Conservation (phyloP, 768 basidiomycete genomes). For the Serendipita indica region DNA sequence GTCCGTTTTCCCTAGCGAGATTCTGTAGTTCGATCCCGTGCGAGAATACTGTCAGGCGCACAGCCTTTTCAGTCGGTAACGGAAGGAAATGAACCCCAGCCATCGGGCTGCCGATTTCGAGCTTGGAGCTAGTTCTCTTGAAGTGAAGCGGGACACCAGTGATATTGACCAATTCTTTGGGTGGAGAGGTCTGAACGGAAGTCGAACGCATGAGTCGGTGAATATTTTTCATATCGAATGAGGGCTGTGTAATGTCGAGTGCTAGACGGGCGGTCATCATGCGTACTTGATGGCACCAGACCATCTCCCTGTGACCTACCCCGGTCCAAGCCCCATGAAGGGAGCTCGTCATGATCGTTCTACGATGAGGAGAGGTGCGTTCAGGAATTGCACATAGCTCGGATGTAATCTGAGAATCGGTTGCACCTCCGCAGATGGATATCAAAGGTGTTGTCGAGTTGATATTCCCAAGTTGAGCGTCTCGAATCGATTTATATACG, state of each 20-base stretch:
- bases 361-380: conserved; percentile 23
- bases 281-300: conserved; percentile 97
- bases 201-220: not conserved
- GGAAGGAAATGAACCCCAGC: conserved; percentile 28
- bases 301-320: conserved; percentile 90
- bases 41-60: not conserved
- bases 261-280: conserved; percentile 72
- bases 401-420: conserved; percentile 83
- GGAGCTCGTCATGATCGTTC: conserved; percentile 69
- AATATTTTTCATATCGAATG: not conserved
- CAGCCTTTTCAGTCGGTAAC: not conserved
- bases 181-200: not conserved
- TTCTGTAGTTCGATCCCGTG: not conserved
- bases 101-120: not conserved
- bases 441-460: conserved; percentile 48
- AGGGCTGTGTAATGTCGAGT: conserved; percentile 39
- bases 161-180: not conserved
- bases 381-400: conserved; percentile 62
- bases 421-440: conserved; percentile 81
- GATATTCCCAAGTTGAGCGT: conserved; percentile 24
- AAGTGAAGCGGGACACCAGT: not conserved
- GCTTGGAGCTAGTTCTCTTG: not conserved
- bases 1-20: not conserved
- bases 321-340: conserved; percentile 90
- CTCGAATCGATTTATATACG: conserved; percentile 37